phyloP scores from a whole-genome alignment of 2,329 filamentous ascomycete species.

The Fusarium odoratissimum region DNA sequence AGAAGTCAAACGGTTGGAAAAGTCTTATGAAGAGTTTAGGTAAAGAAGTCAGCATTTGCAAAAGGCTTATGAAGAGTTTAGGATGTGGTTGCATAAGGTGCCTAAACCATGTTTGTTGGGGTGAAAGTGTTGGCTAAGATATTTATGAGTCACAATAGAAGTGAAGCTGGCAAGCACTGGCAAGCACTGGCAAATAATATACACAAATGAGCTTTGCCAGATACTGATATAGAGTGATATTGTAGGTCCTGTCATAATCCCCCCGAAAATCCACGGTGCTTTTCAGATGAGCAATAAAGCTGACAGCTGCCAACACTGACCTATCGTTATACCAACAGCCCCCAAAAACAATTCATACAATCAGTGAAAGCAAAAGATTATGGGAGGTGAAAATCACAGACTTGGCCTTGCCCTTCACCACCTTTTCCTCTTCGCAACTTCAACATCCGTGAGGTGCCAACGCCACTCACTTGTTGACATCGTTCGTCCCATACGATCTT shows the following conservation, averaged over 20 bases:
- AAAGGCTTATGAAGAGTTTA: background rate
- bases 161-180: background rate
- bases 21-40: background rate
- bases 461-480: background rate
- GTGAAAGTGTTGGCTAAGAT: background rate
- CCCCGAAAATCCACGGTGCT: background rate
- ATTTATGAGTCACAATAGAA: background rate
- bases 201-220: background rate
- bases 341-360: background rate
- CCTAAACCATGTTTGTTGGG: background rate
- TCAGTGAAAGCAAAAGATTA: background rate
- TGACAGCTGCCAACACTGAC: background rate
- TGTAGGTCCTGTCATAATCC: background rate
- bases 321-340: background rate
- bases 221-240: background rate
- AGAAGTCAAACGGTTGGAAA: background rate
- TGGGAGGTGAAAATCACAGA: background rate
- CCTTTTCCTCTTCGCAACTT: background rate
- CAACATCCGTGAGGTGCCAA: background rate
- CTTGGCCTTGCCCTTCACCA: background rate
- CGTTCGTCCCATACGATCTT: no score
- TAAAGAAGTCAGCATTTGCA: background rate
- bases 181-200: background rate
- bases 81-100: background rate
- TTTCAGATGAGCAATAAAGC: background rate